phyloP scores from a whole-genome alignment of 2,329 filamentous ascomycete genomes.

The Venturia nashicola region DNA sequence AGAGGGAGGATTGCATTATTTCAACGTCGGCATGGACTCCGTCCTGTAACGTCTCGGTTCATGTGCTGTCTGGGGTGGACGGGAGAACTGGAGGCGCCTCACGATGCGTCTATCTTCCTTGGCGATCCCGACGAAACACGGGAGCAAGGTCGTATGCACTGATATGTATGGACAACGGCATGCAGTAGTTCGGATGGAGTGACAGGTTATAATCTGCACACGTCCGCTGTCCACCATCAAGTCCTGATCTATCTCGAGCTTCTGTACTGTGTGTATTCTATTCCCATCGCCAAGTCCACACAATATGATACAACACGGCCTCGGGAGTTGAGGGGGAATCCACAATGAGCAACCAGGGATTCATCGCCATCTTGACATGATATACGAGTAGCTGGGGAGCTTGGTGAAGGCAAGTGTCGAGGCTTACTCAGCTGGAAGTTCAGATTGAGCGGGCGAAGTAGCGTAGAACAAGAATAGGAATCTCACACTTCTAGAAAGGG shows the following conservation, averaged over 20 bases:
- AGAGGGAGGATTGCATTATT: not conserved
- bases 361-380: too few relatives aligned
- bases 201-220: not conserved
- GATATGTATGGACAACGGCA: not conserved
- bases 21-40: not conserved
- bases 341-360: too few relatives aligned
- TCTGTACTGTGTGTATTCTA: not conserved
- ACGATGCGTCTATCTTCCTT: not conserved
- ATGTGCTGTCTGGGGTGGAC: not conserved
- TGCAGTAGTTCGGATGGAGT: not conserved
- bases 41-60: not conserved
- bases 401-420: too few relatives aligned
- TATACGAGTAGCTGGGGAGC: too few relatives aligned
- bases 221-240: not conserved
- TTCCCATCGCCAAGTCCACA: not conserved
- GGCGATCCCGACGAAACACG: not conserved
- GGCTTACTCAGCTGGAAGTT: too few relatives aligned
- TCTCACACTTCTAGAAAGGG: not conserved
- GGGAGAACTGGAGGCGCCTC: not conserved
- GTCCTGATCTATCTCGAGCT: not conserved
- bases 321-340: not conserved
- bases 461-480: too few relatives aligned
- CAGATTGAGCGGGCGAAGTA: too few relatives aligned
- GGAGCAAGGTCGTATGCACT: not conserved
- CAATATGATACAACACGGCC: too few relatives aligned